Conservation (phyloP, 805 yeast species). For the Candida orba region DNA sequence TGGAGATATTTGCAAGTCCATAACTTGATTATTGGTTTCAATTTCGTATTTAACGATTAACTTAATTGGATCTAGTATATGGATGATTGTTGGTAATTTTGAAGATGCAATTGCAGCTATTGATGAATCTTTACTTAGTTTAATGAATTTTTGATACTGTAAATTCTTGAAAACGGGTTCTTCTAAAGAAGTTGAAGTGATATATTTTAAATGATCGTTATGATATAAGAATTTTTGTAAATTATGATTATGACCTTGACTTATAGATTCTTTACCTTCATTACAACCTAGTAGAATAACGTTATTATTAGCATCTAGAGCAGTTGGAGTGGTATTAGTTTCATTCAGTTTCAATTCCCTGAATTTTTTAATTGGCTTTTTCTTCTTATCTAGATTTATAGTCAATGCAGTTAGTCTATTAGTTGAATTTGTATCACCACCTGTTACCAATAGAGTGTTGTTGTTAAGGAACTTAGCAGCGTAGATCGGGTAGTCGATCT, state of each 20-base stretch:
- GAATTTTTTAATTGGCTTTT: slow-evolving; percentile 50
- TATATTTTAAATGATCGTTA: slow-evolving; percentile 63
- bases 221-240: slow-evolving; percentile 60
- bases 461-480: slow-evolving; percentile 69
- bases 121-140: slow-evolving; percentile 49
- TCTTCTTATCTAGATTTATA: slow-evolving; percentile 46
- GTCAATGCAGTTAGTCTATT: slow-evolving; percentile 73
- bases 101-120: slow-evolving; percentile 71
- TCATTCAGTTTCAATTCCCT: slow-evolving; percentile 57
- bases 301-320: slow-evolving; percentile 51
- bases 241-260: slow-evolving; percentile 55
- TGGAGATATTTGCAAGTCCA: slow-evolving; percentile 64
- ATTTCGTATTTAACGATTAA: slow-evolving; percentile 51
- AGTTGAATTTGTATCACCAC: slow-evolving; percentile 56
- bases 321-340: slow-evolving; percentile 81
- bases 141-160: slow-evolving; percentile 50
- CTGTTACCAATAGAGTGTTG: slow-evolving; percentile 63
- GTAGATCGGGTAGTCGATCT: slow-evolving; percentile 68
- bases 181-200: slow-evolving; percentile 54
- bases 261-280: slow-evolving; percentile 53
- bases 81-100: slow-evolving; percentile 56
- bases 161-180: slow-evolving; percentile 34
- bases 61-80: slow-evolving; percentile 51
- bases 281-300: slow-evolving; percentile 72
- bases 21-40: slow-evolving; percentile 49